Evolutionary conservation across 164 flowering plant species (phyloP).

Genomic region (Nymphaea colorata): DNA sequence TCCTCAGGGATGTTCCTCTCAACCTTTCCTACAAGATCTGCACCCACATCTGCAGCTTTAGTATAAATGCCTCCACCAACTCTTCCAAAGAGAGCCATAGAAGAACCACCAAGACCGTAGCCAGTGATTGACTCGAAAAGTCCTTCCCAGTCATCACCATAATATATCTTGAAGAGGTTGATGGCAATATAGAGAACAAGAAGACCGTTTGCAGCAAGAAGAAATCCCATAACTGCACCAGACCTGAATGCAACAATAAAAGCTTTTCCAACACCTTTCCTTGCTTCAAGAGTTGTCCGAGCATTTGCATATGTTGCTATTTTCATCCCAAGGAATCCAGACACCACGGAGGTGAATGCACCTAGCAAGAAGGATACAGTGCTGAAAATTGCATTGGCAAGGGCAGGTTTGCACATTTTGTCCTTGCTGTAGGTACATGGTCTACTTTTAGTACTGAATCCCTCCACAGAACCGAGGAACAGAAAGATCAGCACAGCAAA

Average conservation of each 20-base stretch:
- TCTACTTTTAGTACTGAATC: slow-evolving; percentile 62
- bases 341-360: slow-evolving; percentile 57
- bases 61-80: slow-evolving; percentile 87
- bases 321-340: slow-evolving; percentile 88
- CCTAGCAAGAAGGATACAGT: slow-evolving; percentile 73
- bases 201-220: slow-evolving; percentile 80
- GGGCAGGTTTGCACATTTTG: slow-evolving; percentile 66
- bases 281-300: slow-evolving; percentile 72
- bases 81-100: slow-evolving; percentile 85
- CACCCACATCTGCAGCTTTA: slow-evolving; percentile 90
- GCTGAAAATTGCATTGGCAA: slow-evolving; percentile 67
- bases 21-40: slow-evolving; percentile 89
- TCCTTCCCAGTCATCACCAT: slow-evolving; percentile 84
- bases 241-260: slow-evolving; percentile 72
- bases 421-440: slow-evolving; percentile 41
- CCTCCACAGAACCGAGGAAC: slow-evolving; percentile 79
- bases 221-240: slow-evolving; percentile 88
- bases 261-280: slow-evolving; percentile 86
- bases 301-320: slow-evolving; percentile 86
- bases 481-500: slow-evolving; percentile 68
- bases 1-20: slow-evolving; percentile 89
- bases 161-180: slow-evolving; percentile 60
- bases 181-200: slow-evolving; percentile 60
- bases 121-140: slow-evolving; percentile 83
- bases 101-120: slow-evolving; percentile 83